Evolutionary conservation across 1,139 yeast genomes (phyloP), one percentile per base, ranked within the genome.

Genomic region (Geotrichum reessii): DNA sequence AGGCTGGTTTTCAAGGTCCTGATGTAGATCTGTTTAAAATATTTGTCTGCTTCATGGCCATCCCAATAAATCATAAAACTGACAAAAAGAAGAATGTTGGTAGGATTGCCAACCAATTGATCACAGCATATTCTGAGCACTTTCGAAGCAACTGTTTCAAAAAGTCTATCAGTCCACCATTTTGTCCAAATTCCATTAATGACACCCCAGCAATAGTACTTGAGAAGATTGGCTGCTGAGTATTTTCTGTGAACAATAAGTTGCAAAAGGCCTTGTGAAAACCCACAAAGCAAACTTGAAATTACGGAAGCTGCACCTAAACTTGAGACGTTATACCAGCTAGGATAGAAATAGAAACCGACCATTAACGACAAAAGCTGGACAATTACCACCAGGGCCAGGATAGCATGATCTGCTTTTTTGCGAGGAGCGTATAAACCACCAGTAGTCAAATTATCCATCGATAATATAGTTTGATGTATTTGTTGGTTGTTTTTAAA

Each of bases 121-220:
- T 73, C 76, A 48, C 69, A 67, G 9, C 70, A 47, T 5, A 72
- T 65, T 47, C 70, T 67, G 22, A 66, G 61, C 1, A 63, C 60
- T 19, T 66, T 64, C 25, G 60, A 53, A 2, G 58, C 59, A 55
- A 70, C 64, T 50, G 63, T 56, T 11, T 50, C 51, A 31, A 66
- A 65, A 22, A 73, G 66, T 55, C 65, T 66, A 56, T 69, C 73
- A 1, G 75, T 72, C 76, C 76, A 73, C 63, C 70, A 69, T 58
- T 72, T 71, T 68, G 74, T 70, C 75, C 75, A 73, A 9, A 72
- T 51, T 2, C 76, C 76, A 37, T 70, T 70, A 47, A 69, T 60
- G 19, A 68, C 66, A 1, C 76, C 76, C 76, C 76, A 73, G 5
- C 71, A 68, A 57, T 73, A 73, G 59, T 71, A 73, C 63, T 72